Percentiles rank a stretch among this genome's conserved stretches.
Evolutionary conservation across 2,329 filamentous ascomycete genomes (phyloP).

Genomic region (Chaetomium olivaceum): DNA sequence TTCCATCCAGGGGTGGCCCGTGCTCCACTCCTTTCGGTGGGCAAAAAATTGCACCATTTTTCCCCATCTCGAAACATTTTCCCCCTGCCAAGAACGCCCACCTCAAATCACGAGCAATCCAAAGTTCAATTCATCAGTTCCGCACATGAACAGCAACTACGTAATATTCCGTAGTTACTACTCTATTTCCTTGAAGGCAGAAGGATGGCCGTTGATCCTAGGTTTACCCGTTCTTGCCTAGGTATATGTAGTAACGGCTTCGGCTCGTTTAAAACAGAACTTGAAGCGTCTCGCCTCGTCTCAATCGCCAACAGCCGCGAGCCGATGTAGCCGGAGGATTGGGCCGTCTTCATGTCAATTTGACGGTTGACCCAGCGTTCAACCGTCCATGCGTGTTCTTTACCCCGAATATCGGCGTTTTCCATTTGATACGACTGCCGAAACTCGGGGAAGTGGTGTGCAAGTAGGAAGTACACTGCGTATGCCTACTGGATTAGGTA

Average conservation of each 20-base stretch:
- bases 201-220: not conserved
- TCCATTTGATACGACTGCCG: not conserved
- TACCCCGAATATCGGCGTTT: not conserved
- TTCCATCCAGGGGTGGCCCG: not conserved
- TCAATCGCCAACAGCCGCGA: conserved; percentile 12
- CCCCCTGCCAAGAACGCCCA: not conserved
- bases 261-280: not conserved
- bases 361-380: not conserved
- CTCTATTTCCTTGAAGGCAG: not conserved
- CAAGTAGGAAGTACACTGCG: too few relatives aligned
- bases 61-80: not conserved
- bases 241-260: not conserved
- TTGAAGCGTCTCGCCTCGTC: not conserved
- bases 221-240: conserved; percentile 1
- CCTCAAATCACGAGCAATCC: not conserved
- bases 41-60: not conserved
- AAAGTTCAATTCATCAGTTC: not conserved
- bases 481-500: too few relatives aligned
- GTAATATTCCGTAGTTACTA: not conserved
- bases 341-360: not conserved
- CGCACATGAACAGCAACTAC: not conserved
- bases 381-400: not conserved
- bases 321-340: not conserved
- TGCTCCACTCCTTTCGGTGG: not conserved
- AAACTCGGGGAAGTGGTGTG: too few relatives aligned